Conservation (phyloP, 2,329 filamentous ascomycete species). For the Fulvia fulva region DNA sequence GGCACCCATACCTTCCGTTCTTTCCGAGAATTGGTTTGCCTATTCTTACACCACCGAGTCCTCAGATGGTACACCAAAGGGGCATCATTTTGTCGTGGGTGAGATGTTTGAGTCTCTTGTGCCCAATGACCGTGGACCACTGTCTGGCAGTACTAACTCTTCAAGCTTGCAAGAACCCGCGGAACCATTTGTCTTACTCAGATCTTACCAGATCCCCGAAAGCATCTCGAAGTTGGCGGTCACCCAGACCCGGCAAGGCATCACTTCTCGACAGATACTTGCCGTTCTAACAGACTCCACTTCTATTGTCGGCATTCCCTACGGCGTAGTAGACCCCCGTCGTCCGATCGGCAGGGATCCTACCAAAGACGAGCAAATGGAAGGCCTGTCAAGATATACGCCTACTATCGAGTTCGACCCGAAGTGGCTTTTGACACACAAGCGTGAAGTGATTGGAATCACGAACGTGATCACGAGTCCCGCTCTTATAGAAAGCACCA, state of each 20-base stretch:
- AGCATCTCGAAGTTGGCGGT: slow-evolving; percentile 77
- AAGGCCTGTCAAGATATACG: slow-evolving; percentile 73
- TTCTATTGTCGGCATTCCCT: slow-evolving; percentile 74
- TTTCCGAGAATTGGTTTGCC: slow-evolving; percentile 93
- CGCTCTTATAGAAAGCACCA: slow-evolving; percentile 85
- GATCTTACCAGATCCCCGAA: slow-evolving; percentile 75
- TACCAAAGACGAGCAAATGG: slow-evolving; percentile 72
- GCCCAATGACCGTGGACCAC: slow-evolving; percentile 77
- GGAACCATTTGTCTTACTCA: slow-evolving; percentile 71
- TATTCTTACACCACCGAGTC: slow-evolving; percentile 68
- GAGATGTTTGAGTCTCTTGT: slow-evolving; percentile 86
- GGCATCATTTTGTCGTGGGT: slow-evolving; percentile 78
- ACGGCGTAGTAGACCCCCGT: slow-evolving; percentile 75
- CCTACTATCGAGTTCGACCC: slow-evolving; percentile 81
- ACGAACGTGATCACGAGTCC: slow-evolving; percentile 69
- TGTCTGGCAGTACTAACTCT: slow-evolving; percentile 66
- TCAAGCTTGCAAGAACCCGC: slow-evolving; percentile 68
- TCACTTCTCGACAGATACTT: slow-evolving; percentile 77
- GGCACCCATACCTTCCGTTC: slow-evolving; percentile 69
- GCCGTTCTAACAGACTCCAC: slow-evolving; percentile 70
- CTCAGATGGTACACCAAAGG: slow-evolving; percentile 59
- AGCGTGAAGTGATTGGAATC: slow-evolving; percentile 75
- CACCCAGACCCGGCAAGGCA: slow-evolving; percentile 87
- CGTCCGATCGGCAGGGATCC: slow-evolving; percentile 82
- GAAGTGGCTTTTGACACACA: slow-evolving; percentile 73